A percentile compares a stretch with the other conserved stretches of the same genome.
Evolutionary conservation across 495 filamentous ascomycete species (phyloP).

Genomic region (Lepidopterella palustris): DNA sequence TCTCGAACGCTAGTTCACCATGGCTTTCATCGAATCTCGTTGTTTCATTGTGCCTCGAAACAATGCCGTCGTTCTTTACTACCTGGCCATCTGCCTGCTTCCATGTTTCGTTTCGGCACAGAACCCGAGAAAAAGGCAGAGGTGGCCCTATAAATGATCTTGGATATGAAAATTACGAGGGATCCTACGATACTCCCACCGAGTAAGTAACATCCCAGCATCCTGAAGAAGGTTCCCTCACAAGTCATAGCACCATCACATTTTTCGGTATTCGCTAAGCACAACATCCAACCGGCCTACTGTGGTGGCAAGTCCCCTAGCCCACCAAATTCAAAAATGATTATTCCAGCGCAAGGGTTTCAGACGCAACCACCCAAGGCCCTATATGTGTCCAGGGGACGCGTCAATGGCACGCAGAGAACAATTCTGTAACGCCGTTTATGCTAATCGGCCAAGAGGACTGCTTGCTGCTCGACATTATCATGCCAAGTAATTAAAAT

Average conservation of each 20-base stretch:
- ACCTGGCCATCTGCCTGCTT: not conserved
- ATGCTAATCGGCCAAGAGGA: conserved; percentile 20
- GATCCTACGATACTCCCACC: not conserved
- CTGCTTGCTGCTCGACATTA: conserved; percentile 27
- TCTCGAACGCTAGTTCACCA: not conserved
- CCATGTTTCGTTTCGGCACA: not conserved
- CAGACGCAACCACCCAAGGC: conserved; percentile 14
- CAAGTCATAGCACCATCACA: not conserved
- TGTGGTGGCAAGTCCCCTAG: conserved; percentile 24
- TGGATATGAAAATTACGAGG: not conserved
- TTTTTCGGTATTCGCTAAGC: conserved; percentile 28
- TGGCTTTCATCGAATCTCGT: not conserved
- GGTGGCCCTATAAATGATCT: not conserved
- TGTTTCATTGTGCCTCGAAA: not conserved
- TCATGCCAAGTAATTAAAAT: conserved; percentile 15
- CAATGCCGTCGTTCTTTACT: not conserved
- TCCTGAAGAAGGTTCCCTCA: not conserved
- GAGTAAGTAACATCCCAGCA: not conserved
- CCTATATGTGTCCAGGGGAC: conserved; percentile 26
- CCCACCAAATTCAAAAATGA: not conserved
- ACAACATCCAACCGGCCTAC: conserved; percentile 18
- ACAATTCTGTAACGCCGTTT: conserved; percentile 8
- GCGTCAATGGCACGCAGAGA: conserved; percentile 15
- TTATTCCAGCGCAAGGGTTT: conserved; percentile 4
- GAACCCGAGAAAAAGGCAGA: not conserved